phyloP scores from a whole-genome alignment of 108 stramenopile species.

The Craspedostauros australis region DNA sequence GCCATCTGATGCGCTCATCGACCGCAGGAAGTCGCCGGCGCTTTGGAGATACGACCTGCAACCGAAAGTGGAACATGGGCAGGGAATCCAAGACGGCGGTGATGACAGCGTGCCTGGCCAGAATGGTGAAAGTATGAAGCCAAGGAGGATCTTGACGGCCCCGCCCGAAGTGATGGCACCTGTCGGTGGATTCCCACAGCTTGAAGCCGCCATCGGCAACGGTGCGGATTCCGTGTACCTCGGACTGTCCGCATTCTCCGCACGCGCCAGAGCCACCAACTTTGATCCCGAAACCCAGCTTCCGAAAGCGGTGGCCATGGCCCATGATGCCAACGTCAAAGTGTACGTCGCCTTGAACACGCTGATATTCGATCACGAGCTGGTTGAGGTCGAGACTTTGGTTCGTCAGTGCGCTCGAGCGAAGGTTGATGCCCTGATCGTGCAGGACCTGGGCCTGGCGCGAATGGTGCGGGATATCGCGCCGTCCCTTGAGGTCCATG shows the following conservation, averaged over 20 bases:
- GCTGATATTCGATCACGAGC: conserved; percentile 60
- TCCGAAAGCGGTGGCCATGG: conserved; percentile 33
- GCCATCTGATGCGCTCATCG: too few species aligned
- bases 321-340: conserved; percentile 40
- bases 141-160: background rate
- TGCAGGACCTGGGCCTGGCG: conserved; percentile 62
- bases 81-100: conserved; percentile 1
- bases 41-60: conserved; percentile 56
- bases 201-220: conserved; percentile 64
- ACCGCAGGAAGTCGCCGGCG: conserved; percentile 63
- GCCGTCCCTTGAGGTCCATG: conserved; percentile 53
- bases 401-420: conserved; percentile 37
- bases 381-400: conserved; percentile 46
- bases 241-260: conserved; percentile 59
- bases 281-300: conserved; percentile 55
- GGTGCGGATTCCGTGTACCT: conserved; percentile 74
- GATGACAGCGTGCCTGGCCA: conserved; percentile 1
- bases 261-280: conserved; percentile 62
- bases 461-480: conserved; percentile 39
- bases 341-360: conserved; percentile 68
- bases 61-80: background rate
- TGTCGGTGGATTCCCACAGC: conserved; percentile 66
- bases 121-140: background rate
- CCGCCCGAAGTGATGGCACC: conserved; percentile 77
- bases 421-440: conserved; percentile 70